A percentile compares a stretch with the other conserved stretches of the same genome.
Conservation (phyloP, 1,139 yeast species). For the Candida dubliniensis region DNA sequence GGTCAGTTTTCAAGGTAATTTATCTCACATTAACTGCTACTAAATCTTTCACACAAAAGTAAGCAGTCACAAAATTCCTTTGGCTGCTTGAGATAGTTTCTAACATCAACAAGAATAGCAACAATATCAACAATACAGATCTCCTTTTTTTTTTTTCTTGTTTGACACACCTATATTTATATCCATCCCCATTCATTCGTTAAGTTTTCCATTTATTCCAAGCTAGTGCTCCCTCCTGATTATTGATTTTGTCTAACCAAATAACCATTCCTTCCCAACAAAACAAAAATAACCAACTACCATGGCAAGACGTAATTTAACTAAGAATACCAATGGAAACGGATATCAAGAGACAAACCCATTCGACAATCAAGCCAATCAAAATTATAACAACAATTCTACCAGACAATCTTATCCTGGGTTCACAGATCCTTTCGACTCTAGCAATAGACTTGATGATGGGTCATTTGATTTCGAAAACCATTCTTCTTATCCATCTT, state of each 20-base stretch:
- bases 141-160: no score
- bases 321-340: background rate
- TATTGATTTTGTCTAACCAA: background rate
- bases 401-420: constrained; percentile 3
- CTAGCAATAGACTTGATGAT: background rate
- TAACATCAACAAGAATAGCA: no score
- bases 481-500: background rate
- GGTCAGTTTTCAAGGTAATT: no score
- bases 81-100: no score
- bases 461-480: background rate
- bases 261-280: background rate
- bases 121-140: no score
- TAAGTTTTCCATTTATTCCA: no score
- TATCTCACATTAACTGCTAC: no score
- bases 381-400: background rate
- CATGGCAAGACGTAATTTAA: background rate
- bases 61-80: no score
- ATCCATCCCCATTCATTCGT: no score
- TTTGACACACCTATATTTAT: no score
- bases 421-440: constrained; percentile 2
- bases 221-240: no score
- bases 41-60: no score
- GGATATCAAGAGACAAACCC: background rate
- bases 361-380: background rate
- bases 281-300: background rate